Base-by-base conservation (phyloP, 2,329 filamentous ascomycete genomes). In the Apiospora hydei region DNA sequence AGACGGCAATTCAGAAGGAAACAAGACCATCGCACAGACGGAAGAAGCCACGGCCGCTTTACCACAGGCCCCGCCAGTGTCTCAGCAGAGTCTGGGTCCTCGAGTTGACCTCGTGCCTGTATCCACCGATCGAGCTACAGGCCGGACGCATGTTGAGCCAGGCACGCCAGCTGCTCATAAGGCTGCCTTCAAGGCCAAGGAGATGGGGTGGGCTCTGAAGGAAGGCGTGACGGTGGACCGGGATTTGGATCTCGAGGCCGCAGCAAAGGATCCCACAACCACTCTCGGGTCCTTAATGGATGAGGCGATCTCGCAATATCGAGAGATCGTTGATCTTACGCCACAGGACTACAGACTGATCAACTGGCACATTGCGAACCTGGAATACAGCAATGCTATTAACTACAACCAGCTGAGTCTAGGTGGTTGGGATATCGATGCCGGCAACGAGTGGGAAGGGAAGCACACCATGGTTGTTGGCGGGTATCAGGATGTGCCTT, bases 351-450 rank as follows among this genome's bases (percentile, higher is more conserved):
- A 97, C 82, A 90, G 96, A 66, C 86, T 99, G 21, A 88, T 98
- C 78, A 99, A 98, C 79, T 99, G 96, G 96, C 97, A 99, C 82
- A 93, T 98, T 81, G 97, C 97, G 75, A 99, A 99, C 79, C 88
- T 99, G 18, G 96, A 99, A 82, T 99, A 99, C 80, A 97, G 96
- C 74, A 99, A 98, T 81, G 96, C 96, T 1, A 94, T 92, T 1
- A 97, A 95, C 75, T 91, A 98, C 71, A 92, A 93, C 75, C 92
- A 93, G 74, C 88, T 99, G 24, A 98, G 96, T 81, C 89, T 99
- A 18, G 91, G 92, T 10, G 92, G 95, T 0, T 98, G 97, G 94
- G 97, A 99, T 81, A 95, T 99, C 78, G 97, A 99, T 79, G 95
- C 95, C 69, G 96, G 96, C 0, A 98, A 99, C 77, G 96, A 99